Evolutionary conservation across 1,284 basidiomycete species (phyloP), one percentile per base, ranked within the genome.

Genomic region (Irpex sp.): DNA sequence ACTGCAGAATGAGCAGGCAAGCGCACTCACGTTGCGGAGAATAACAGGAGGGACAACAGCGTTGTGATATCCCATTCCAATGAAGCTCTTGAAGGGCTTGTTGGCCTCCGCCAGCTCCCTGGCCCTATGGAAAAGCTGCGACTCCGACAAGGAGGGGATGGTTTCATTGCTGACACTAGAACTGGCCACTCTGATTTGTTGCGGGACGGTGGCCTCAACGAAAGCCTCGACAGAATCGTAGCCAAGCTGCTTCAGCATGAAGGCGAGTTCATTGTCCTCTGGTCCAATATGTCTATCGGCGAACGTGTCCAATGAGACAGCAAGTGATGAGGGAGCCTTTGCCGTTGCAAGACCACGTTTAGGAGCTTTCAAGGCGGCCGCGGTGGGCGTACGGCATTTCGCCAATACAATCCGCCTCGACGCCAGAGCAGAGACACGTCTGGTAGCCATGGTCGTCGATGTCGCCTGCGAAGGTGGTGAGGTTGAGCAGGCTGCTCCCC

Each of bases 51-150:
- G 96, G 3, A 97, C 93, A 38, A 97, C 93, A 17, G 96, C 94
- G 72, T 91, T 92, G 74, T 97, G 93, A 78, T 99, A 98, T 11
- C 97, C 97, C 95, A 98, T 95, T 52, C 97, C 97, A 74, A 98
- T 99, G 75, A 95, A 97, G 72, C 89, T 96, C 82, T 92, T 94
- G 78, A 91, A 91, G 6, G 85, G 79, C 77, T 89, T 87, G 79
- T 99, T 98, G 76, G 87, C 82, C 37, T 74, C 77, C 17, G 89
- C 95, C 26, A 98, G 80, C 70, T 87, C 84, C 72, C 88, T 89
- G 2, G 92, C 95, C 59, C 93, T 82, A 52, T 81, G 78, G 61
- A 89, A 82, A 49, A 99, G 82, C 79, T 99, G 91, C 13, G 91
- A 87, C 78, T 99, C 97, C 75, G 92, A 94, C 64, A 94, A 81